A percentile compares a stretch with the other conserved stretches of the same genome.
phyloP scores from a whole-genome alignment of 805 yeast genomes.

The Yamadazyma tumulicola region DNA sequence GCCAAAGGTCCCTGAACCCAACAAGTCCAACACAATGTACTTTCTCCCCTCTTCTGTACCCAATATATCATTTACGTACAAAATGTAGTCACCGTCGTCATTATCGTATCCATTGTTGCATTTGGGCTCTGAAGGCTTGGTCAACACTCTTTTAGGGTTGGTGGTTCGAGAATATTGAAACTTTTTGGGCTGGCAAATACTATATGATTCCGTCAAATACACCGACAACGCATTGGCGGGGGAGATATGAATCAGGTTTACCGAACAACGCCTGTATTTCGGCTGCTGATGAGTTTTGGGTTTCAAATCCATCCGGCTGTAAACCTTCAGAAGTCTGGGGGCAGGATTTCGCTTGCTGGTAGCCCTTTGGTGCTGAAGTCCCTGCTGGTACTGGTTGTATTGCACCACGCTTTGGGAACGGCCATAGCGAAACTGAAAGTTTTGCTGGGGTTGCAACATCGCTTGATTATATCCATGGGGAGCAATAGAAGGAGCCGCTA shows the following conservation, averaged over 20 bases:
- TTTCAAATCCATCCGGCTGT: constrained; percentile 47
- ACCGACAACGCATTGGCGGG: constrained; percentile 81
- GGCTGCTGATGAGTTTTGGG: constrained; percentile 63
- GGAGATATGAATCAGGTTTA: constrained; percentile 60
- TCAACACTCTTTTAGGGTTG: constrained; percentile 88
- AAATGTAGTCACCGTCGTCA: constrained; percentile 82
- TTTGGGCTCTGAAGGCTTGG: constrained; percentile 85
- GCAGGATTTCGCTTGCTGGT: constrained; percentile 26
- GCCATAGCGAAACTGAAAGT: constrained; percentile 6
- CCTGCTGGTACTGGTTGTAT: constrained; percentile 32
- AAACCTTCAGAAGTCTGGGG: constrained; percentile 48
- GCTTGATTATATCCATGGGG: constrained; percentile 3
- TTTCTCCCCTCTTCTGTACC: constrained; percentile 84
- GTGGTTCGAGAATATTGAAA: constrained; percentile 80
- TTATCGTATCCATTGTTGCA: constrained; percentile 84
- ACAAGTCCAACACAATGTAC: constrained; percentile 81
- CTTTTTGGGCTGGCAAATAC: constrained; percentile 72
- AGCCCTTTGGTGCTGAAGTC: constrained; percentile 19
- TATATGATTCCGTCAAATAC: constrained; percentile 73
- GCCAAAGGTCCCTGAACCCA: constrained; percentile 98
- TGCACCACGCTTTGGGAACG: constrained; percentile 32
- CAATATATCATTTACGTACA: constrained; percentile 89
- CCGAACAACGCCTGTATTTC: constrained; percentile 66
- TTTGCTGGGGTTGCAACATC: neutral
- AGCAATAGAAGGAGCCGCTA: neutral